phyloP scores from a whole-genome alignment of 306 rosid species.

The Vigna angularis region DNA sequence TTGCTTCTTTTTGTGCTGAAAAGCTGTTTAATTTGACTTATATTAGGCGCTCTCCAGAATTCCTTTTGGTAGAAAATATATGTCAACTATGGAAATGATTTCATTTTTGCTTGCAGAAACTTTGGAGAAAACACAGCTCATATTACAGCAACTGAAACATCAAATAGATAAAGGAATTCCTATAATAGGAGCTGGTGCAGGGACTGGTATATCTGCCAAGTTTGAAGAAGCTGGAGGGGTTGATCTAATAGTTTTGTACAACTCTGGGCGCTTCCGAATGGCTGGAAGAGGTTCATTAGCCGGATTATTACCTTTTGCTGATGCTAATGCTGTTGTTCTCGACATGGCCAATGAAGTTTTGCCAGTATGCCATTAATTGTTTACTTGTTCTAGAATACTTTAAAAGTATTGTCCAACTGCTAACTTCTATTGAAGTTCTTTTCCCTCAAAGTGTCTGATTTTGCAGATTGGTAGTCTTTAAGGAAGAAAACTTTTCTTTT shows the following conservation, averaged over 20 bases:
- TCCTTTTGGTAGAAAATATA: conserved; percentile 10
- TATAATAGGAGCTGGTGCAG: conserved; percentile 93
- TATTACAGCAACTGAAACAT: conserved; percentile 74
- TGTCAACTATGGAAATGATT: conserved; percentile 25
- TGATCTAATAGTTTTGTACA: conserved; percentile 87
- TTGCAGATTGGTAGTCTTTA: conserved; percentile 19
- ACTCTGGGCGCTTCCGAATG: conserved; percentile 97
- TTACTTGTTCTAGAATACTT: conserved; percentile 38
- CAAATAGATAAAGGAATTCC: conserved; percentile 74
- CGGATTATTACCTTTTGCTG: conserved; percentile 90
- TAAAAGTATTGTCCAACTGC: conserved; percentile 18
- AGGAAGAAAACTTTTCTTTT: background rate
- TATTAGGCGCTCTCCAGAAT: background rate
- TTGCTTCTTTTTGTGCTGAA: conserved; percentile 30
- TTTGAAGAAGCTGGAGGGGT: conserved; percentile 97
- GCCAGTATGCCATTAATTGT: conserved; percentile 65
- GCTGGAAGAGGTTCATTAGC: conserved; percentile 97
- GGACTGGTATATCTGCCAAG: conserved; percentile 97
- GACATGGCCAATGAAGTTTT: conserved; percentile 97
- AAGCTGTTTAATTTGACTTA: conserved; percentile 1
- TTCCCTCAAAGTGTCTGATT: conserved; percentile 7
- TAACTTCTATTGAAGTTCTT: conserved; percentile 37
- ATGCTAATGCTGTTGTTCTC: conserved; percentile 92
- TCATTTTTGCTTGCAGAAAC: conserved; percentile 67
- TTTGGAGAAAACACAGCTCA: conserved; percentile 63